Evolutionary conservation across 2,329 filamentous ascomycete genomes (phyloP), one percentile per base, ranked within the genome.

Genomic region (Tolypocladium endophyticum): DNA sequence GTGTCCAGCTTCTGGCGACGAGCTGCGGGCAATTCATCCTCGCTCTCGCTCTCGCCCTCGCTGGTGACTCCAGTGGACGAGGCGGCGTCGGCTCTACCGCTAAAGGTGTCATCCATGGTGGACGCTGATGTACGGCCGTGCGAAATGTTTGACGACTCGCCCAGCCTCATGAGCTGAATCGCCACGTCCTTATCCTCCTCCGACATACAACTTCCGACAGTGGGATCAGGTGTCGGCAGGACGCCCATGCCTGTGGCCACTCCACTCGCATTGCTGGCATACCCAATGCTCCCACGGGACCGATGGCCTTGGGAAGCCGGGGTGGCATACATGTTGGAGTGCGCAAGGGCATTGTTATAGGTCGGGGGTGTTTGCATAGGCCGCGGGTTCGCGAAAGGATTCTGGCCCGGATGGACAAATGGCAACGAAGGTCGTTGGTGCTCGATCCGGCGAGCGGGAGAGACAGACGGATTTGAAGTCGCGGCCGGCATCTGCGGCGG

Each of bases 391-490:
- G 83, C 83, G 71, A 94, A 95, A 7, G 89, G 88, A 67, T 92
- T 89, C 68, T 94, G 90, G 57, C 85, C 85, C 35, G 86, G 84
- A 66, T 87, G 85, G 56, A 88, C 83, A 70, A 90, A 95, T 4
- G 91, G 89, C 78, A 96, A 70, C 71, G 87, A 72, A 71, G 87
- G 77, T 77, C 90, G 79, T 78, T 88, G 74, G 76, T 89, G 77
- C 76, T 89, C 83, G 74, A 88, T 80, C 57, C 91, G 89, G 69
- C 93, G 88, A 70, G 92, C 90, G 62, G 93, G 93, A 35, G 93
- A 97, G 57, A 96, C 89, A 25, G 93, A 97, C n/a, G 92, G 93
- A 68, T 93, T 92, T n/a, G 93, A 97, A n/a, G 90, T 89, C 57
- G 91, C 88, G 66, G 93, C 89, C 56, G 93, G 93, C 77, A 97